Base-by-base conservation (phyloP, 768 basidiomycete genomes). In the Boletus tomentosulus region DNA sequence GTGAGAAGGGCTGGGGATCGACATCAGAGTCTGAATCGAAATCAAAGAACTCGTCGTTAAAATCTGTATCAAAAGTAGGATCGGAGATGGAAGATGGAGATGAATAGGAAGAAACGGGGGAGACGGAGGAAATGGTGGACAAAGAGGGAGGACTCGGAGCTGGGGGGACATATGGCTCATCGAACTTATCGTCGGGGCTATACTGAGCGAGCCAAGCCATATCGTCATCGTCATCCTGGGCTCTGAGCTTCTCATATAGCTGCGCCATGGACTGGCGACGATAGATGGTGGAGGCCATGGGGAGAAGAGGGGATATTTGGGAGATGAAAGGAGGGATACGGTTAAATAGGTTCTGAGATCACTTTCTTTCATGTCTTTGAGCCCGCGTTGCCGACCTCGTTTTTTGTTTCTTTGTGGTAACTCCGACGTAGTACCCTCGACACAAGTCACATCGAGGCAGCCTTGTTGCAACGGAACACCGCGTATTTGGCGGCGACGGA, bases 341-440 rank as follows among this genome's bases (percentile, higher is more conserved):
- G 56, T 62, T 72, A 70, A 68, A 70, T 70, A 70, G 64, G 37
- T 53, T 61, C 51, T 51, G 57, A 51, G 47, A 63, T 68, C 59
- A 59, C 58, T 70, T 71, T 70, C 69, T 70, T 70, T 71, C 69
- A 70, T 70, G 69, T 65, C 66, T 71, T 64, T 68, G 62, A 60
- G 52, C 66, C 68, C 63, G 56, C 67, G 68, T 68, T 71, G 70
- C 69, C 70, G 70, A 71, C 66, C 68, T 68, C 71, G 70, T 71
- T 70, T 65, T 71, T 71, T 69, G 65, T 34, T 71, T 70, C 63
- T 70, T 70, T 71, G 62, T 70, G 62, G 58, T 69, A 70, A 70
- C 70, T 70, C 68, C 68, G 68, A 70, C 70, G 61, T 49, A 58
- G 55, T 62, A 61, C 68, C 68, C 68, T 71, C 61, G 70, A 65